Evolutionary conservation across 345 rosid species (phyloP), one percentile per base, ranked within the genome.

Genomic region (Draba incana): DNA sequence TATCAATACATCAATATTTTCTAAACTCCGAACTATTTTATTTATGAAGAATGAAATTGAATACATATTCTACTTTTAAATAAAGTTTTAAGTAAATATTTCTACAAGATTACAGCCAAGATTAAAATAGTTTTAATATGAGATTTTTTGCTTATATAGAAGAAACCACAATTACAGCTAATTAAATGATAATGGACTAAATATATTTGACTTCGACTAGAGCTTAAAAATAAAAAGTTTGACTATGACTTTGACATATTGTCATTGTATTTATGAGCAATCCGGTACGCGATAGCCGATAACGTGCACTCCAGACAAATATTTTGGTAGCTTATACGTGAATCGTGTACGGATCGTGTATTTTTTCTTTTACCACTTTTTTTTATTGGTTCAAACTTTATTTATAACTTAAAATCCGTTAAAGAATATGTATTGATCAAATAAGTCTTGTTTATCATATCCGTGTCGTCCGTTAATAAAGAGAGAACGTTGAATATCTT

Each of bases 201-300:
- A 46, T 46, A 11, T 46, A 20, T 47, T 31, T 62, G 67, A 62
- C 67, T 62, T 47, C 20, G 44, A 62, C 55, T 16, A 33, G 7
- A 33, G 37, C 6, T 33, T 6, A 33, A 33, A 33, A 33, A 6
- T 5, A 33, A 33, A 33, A 33, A 31, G 13, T 47, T 47, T 47
- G 67, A 62, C 67, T 62, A 31, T 47, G 44, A 62, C 67, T 33
- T 47, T 59, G 10, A n/a, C 24, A 8, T 30, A 31, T 47, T 47
- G 8, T 31, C 30, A 30, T 31, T 31, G 53, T 31, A 47, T 43
- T 43, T 43, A 44, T 43, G 50, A 60, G 65, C 38, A 44, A 1
- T 42, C 8, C 4, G 4, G 50, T 27, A 62, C 14, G 54, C 44
- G 11, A 62, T 62, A 31, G 7, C 54, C 16, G 8, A 46, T 46